Conservation (phyloP, 2,329 filamentous ascomycete species). For the Colletotrichum sp. region DNA sequence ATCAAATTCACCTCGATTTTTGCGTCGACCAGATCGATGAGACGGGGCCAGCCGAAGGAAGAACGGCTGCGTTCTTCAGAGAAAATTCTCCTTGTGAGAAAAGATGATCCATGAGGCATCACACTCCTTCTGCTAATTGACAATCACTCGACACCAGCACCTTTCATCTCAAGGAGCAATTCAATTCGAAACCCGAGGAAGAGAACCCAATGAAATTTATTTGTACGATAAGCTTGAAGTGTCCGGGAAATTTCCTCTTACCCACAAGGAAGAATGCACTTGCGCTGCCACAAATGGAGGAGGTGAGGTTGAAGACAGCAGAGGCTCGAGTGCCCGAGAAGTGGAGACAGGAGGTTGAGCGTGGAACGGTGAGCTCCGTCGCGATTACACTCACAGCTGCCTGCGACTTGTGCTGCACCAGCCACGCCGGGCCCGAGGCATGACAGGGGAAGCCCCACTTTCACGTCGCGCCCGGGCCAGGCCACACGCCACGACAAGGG, state of each 20-base stretch:
- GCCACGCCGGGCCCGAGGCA: constrained; percentile 4
- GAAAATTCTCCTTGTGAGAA: background rate
- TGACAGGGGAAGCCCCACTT: background rate
- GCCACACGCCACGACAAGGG: constrained; percentile 8
- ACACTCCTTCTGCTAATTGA: background rate
- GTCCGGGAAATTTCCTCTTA: background rate
- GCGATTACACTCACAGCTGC: background rate
- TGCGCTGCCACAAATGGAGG: background rate
- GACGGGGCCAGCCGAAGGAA: background rate
- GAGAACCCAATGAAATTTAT: background rate
- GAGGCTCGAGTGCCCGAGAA: background rate
- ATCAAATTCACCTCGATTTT: background rate
- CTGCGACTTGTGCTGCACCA: background rate
- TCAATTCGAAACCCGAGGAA: background rate
- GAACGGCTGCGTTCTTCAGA: too few species aligned
- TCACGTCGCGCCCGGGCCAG: constrained; percentile 1
- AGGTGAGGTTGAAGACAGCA: background rate
- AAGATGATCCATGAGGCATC: background rate
- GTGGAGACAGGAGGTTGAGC: constrained; percentile 8
- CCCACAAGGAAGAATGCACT: background rate
- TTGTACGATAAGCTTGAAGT: background rate
- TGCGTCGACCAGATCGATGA: background rate
- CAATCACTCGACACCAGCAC: background rate
- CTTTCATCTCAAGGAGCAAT: background rate
- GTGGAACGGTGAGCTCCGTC: constrained; percentile 2